Percentiles rank a stretch among this genome's conserved stretches.
phyloP scores from a whole-genome alignment of 192 early-diverging fungal species.

The Backusella psychrophila region DNA sequence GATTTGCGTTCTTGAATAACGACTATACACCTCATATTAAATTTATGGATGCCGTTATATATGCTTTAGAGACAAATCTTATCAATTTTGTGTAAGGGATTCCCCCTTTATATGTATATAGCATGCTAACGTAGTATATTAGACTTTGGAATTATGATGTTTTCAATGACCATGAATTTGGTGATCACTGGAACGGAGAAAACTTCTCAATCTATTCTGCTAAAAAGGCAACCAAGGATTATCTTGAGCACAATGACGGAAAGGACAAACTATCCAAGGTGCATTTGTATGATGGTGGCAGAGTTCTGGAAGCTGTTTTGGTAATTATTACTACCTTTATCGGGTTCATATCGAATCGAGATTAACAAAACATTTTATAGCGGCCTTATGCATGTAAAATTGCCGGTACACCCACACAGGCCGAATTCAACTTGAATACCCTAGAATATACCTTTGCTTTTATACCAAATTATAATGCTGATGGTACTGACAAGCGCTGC shows the following conservation, averaged over 20 bases:
- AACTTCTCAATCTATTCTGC: constrained; percentile 77
- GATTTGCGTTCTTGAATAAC: constrained; percentile 64
- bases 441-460: constrained; percentile 64
- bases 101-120: background rate
- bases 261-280: background rate
- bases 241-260: background rate
- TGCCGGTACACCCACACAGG: constrained; percentile 60
- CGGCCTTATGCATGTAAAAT: constrained; percentile 79
- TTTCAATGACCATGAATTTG: constrained; percentile 71
- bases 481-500: background rate
- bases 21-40: constrained; percentile 71
- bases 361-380: constrained; percentile 16
- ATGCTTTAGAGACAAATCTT: constrained; percentile 68
- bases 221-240: constrained; percentile 3
- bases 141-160: constrained; percentile 87
- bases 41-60: constrained; percentile 77
- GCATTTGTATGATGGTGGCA: constrained; percentile 65
- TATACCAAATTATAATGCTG: constrained; percentile 17
- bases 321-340: constrained; percentile 27
- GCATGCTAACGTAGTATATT: background rate
- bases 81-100: constrained; percentile 69
- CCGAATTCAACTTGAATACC: constrained; percentile 57
- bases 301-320: constrained; percentile 77
- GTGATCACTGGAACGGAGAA: constrained; percentile 86
- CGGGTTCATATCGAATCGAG: background rate